Evolutionary conservation across 768 basidiomycete genomes (phyloP), one percentile per base, ranked within the genome.

Genomic region (Tricholoma terreum): DNA sequence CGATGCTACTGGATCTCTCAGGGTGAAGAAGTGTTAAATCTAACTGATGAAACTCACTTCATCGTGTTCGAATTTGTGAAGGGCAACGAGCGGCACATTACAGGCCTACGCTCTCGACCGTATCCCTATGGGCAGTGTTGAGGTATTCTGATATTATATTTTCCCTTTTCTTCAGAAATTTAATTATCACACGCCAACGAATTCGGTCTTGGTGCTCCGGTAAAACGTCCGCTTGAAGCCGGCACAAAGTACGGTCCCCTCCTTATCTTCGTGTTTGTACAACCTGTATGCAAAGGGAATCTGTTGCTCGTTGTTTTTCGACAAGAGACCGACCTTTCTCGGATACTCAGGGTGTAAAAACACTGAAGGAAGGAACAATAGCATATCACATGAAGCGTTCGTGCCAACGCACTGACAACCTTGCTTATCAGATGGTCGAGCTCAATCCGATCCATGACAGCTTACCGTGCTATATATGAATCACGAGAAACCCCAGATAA

Each of bases 171-270:
- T n/a, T n/a, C n/a, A n/a, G 30, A 49, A 38, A 1, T 33, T 19
- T 38, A 62, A 80, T 22, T 61, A 89, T 89, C 89, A 92, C 49
- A 90, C 84, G 1, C 91, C 91, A 48, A 94, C 69, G 54, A 92
- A 92, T 12, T 91, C 87, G n/a, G 92, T 77, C 17, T 77, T 72
- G 7, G 92, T 86, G n/a, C 73, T 69, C 33, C 76, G 80, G 52
- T 83, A 87, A 66, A 89, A 93, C 0, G 86, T 87, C 59, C 76
- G 66, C 71, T 91, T 92, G 71, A 90, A 94, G 9, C 86, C 85
- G 1, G 78, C 77, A 11, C 83, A 82, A 10, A 89, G 69, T 21
- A 69, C 53, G 6, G 78, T 52, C 4, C 81, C 79, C 2, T 67
- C 68, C 17, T 71, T 62, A 61, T 84, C 83, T 24, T 74, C 77